These are phyloP conservation scores for Cystobasidiopsis lactophilus DNA, from an alignment of 768 basidiomycete genomes.

Conservation along the genomic window DNA sequence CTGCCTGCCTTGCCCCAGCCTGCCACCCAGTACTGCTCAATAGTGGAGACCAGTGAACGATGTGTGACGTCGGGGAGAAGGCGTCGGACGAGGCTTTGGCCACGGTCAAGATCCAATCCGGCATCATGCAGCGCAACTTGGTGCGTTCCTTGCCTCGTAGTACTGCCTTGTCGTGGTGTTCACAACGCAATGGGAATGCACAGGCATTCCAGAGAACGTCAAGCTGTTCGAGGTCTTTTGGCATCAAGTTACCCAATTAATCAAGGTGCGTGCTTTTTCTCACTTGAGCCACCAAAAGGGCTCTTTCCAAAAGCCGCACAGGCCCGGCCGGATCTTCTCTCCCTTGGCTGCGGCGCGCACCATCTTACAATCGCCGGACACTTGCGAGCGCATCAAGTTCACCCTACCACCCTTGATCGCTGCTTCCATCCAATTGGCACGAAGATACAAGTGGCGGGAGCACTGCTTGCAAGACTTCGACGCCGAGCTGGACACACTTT, in stretches of 20 bases:
- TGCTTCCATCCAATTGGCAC: conserved; percentile 72
- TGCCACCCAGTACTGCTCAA: too few species aligned
- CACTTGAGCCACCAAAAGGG: too few species aligned
- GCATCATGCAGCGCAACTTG: conserved; percentile 13
- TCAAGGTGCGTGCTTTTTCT: too few species aligned
- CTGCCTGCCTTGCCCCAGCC: too few species aligned
- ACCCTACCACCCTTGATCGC: conserved; percentile 94
- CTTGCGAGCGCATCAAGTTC: conserved; percentile 84
- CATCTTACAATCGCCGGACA: conserved; percentile 51
- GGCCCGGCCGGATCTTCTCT: too few species aligned
- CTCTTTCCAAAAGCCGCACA: too few species aligned
- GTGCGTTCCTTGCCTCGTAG: conserved; percentile 5
- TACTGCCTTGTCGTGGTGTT: neutral
- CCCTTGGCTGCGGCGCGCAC: conserved; percentile 72
- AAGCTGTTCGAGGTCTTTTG: conserved; percentile 96
- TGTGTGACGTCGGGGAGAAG: too few species aligned
- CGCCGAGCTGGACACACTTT: conserved; percentile 73
- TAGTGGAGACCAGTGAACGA: too few species aligned
- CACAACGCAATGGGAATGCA: neutral
- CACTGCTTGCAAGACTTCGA: conserved; percentile 37
- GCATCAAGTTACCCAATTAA: conserved; percentile 91
- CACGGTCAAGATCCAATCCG: conserved; percentile 14
- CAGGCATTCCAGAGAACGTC: conserved; percentile 83
- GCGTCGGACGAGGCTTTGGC: neutral
- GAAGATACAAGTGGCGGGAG: conserved; percentile 68